phyloP scores from a whole-genome alignment of 768 basidiomycete genomes.

The Tephrocybe sp. region DNA sequence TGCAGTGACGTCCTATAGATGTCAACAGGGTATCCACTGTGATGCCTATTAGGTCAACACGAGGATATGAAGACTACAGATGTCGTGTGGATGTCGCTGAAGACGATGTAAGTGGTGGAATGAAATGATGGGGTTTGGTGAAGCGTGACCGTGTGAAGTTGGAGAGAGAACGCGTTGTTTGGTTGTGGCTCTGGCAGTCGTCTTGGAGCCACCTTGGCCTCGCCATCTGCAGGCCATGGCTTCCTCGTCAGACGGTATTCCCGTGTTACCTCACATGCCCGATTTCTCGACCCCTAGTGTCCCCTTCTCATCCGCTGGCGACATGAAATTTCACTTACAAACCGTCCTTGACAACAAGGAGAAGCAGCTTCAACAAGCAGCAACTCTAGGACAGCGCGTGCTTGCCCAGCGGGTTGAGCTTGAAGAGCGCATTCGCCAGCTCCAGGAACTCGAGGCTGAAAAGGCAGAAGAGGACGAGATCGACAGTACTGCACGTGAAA shows the following conservation, averaged over 20 bases:
- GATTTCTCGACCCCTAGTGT: constrained; percentile 36
- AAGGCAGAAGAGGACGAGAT: constrained; percentile 62
- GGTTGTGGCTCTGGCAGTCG: constrained; percentile 12
- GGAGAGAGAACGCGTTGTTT: constrained; percentile 22
- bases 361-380: constrained; percentile 88
- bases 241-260: constrained; percentile 35
- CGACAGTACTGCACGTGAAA: constrained; percentile 64
- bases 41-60: background rate
- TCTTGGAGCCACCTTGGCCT: constrained; percentile 12
- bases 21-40: background rate
- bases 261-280: constrained; percentile 31
- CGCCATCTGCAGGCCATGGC: constrained; percentile 32
- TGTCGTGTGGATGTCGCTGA: background rate
- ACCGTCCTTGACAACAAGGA: constrained; percentile 86
- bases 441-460: constrained; percentile 70
- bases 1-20: no score
- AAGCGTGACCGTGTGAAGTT: constrained; percentile 25
- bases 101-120: background rate
- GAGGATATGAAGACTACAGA: background rate
- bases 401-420: constrained; percentile 92
- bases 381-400: constrained; percentile 90
- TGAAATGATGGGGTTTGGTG: background rate
- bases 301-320: constrained; percentile 48
- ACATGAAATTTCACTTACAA: constrained; percentile 62
- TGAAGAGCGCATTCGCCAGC: constrained; percentile 80